Evolutionary conservation across 768 basidiomycete genomes (phyloP).

Genomic region (Aureoboletus auriporus): DNA sequence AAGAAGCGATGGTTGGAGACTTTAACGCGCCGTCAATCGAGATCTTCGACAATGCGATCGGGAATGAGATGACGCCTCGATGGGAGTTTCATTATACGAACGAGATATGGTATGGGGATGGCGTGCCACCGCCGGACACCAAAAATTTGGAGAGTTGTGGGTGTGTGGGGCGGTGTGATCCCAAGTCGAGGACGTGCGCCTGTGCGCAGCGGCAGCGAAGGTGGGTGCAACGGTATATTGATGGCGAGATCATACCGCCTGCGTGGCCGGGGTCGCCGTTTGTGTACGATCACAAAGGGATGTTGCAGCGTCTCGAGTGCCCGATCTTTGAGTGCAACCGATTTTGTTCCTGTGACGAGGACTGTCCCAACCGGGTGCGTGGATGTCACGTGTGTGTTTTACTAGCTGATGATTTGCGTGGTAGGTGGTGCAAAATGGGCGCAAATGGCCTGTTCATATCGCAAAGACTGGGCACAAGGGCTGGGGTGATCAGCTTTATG

Average conservation of each 20-base stretch:
- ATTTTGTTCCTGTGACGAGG: constrained; percentile 73
- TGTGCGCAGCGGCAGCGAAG: constrained; percentile 59
- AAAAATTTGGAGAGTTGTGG: constrained; percentile 60
- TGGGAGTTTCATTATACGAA: constrained; percentile 92
- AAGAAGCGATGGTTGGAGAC: constrained; percentile 62
- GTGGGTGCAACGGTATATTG: constrained; percentile 27
- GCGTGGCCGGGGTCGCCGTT: constrained; percentile 51
- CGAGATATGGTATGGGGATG: constrained; percentile 67
- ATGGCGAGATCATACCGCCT: constrained; percentile 16
- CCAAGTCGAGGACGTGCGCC: constrained; percentile 65
- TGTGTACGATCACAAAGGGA: constrained; percentile 61
- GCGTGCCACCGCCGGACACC: constrained; percentile 63
- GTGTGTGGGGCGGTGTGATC: constrained; percentile 74
- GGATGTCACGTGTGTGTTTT: background rate
- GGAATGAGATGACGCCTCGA: constrained; percentile 64
- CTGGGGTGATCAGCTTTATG: constrained; percentile 58
- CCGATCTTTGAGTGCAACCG: constrained; percentile 88
- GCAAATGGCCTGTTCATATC: constrained; percentile 59
- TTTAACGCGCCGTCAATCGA: constrained; percentile 63
- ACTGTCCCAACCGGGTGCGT: constrained; percentile 74
- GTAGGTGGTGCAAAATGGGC: constrained; percentile 81
- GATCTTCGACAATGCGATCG: constrained; percentile 61
- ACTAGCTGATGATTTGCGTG: background rate
- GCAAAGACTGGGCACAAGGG: constrained; percentile 74
- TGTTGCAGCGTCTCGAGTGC: constrained; percentile 43